Evolutionary conservation across 2,329 filamentous ascomycete genomes (phyloP), one percentile per base, ranked within the genome.

Genomic region (Lachnellula suecica): DNA sequence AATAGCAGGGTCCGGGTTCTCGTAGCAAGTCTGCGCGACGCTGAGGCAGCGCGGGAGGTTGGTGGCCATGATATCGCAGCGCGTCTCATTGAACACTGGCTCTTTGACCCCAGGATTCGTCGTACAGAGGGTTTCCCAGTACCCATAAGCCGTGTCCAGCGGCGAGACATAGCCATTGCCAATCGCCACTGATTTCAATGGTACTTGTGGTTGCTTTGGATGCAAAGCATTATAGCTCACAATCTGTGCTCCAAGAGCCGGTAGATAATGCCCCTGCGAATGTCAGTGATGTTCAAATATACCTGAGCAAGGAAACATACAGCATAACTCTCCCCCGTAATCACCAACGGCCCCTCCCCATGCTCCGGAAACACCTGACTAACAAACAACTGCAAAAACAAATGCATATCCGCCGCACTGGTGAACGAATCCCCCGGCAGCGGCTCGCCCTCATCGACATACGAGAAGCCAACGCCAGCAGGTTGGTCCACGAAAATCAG

Each of bases 381-480:
- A 19, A 74, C 68, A 54, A 79, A 78, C 4, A 78, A 63, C 55
- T 77, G 74, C 46, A 79, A 63, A 54, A 79, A 79, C 31, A 71
- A 62, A 57, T 78, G 72, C 68, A 79, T 74, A 60, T 79, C 77
- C 41, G 70, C 66, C 1, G 75, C 74, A 11, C 72, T 73, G 1
- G 71, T 70, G 29, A 71, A 70, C 11, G 76, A 77, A 4, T 67
- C 68, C 2, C 56, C 60, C 2, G 73, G 69, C 1, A 71, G 17
- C 1, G 59, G 49, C 47, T 63, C 52, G 19, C 65, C 69, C 47
- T 70, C 62, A 45, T 73, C 70, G 1, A 71, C 31, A 54, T 81
- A 83, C 1, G 83, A 87, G 59, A 86, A 83, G n/a, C 82, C 81
- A 45, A 88, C 80, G 64, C 88, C 83, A 53, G 83, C 83, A 13